Base-by-base conservation (phyloP, 1,284 basidiomycete genomes). In the Cutaneotrichosporon dermatis region DNA sequence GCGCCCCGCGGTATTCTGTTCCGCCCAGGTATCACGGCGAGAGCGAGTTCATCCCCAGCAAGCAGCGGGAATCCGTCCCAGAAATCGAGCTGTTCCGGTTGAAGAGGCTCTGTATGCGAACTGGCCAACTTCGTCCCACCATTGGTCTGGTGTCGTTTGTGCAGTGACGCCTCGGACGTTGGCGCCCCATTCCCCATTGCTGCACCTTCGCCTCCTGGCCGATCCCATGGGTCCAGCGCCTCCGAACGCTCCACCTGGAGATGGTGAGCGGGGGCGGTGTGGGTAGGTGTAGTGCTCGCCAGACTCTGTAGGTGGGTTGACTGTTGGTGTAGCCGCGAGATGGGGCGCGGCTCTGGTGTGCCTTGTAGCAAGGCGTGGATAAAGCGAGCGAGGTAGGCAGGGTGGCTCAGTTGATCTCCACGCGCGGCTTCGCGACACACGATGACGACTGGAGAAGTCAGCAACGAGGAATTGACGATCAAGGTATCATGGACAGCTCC, bases 321-420 rank as follows among this genome's bases (percentile, higher is more conserved):
- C 43, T 4, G 36, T n/a, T 0, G 64, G 61, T 4, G 59, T 46
- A 6, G 54, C 16, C 0, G 48, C 59, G 57, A 5, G 63, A 62
- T n/a, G 63, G 56, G 11, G 48, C 53, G 11, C 60, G 55, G 41
- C 57, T 58, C 25, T 59, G 61, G 25, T 61, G 64, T 2, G 64
- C 64, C 55, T 63, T 63, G 57, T 66, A 66, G 59, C 4, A 66
- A 41, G 4, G 61, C 57, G 50, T 66, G 61, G 43, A 66, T 59
- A 39, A 63, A 66, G 3, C 64, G 59, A 2, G 64, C 64, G 2
- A 66, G 50, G 34, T 66, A 66, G 2, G 64, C 64, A 5, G 64
- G 59, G 25, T 66, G 64, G 2, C 55, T 59, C 12, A 57, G 57
- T 4, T 63, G 59, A 43, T 66, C 64, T 4, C 64, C 64, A 2